Evolutionary conservation across 2,329 filamentous ascomycete genomes (phyloP), one percentile per base, ranked within the genome.

Genomic region (Xylaria sp.): DNA sequence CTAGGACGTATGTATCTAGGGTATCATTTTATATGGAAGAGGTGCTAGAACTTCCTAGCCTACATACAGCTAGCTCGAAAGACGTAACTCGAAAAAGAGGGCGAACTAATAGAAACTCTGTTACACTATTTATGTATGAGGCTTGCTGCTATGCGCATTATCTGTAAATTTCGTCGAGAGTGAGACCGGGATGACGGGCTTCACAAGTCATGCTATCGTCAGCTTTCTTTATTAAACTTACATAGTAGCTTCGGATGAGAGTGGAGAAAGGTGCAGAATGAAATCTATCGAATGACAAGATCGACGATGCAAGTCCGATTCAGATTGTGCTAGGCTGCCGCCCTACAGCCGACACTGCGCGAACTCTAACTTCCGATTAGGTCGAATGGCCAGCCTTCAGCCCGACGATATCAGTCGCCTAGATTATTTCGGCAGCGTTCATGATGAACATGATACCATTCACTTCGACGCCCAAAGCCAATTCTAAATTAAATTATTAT

Each of bases 131-230:
- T 13, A 57, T 18, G 18, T 13, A 57, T 18, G 18, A 64, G 18
- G 8, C 44, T 47, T 47, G 9, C 9, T 25, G 21, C n/a, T 44
- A 18, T 61, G 16, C 21, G 21, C 44, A 51, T 57, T 63, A 54
- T 44, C 5, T 25, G 44, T 12, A 23, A 25, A 25, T 58, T 37
- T 51, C 18, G 25, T 21, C 21, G 23, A 32, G n/a, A 6, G 16
- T 57, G 54, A 57, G 42, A n/a, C 35, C 29, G 54, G 55, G 16
- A 68, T 68, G 66, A 68, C 66, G 42, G 54, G 35, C 29, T 21
- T 48, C n/a, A 23, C 55, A 50, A 35, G 65, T 70, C 68, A 70
- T 68, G 18, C 18, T 37, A 42, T 62, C 68, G 62, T 68, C 65
- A 70, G 55, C 29, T 44, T 16, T 16, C n/a, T 48, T 32, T 42